Evolutionary conservation across 192 early-diverging fungal genomes (phyloP).

Genomic region (Cladochytrium replicatum): DNA sequence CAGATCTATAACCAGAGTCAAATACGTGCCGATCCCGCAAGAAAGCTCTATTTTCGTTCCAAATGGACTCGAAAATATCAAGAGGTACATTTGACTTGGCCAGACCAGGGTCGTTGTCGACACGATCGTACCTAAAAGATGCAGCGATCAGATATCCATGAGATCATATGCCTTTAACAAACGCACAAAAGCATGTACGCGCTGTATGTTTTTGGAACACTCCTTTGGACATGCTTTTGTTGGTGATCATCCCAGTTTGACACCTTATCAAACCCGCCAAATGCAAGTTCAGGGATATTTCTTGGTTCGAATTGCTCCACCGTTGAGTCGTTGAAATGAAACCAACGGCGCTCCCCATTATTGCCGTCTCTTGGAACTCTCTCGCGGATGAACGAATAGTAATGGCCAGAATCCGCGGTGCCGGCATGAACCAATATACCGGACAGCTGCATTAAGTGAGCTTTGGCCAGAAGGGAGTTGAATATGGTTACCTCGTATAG

Average conservation of each 20-base stretch:
- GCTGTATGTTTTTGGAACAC: constrained; percentile 37
- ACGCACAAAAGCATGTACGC: constrained; percentile 45
- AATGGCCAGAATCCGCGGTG: constrained; percentile 47
- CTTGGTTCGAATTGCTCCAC: constrained; percentile 39
- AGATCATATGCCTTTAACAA: not conserved
- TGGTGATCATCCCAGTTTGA: constrained; percentile 23
- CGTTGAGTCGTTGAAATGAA: constrained; percentile 45
- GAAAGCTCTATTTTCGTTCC: not conserved
- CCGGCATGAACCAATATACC: constrained; percentile 54
- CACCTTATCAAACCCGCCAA: constrained; percentile 33
- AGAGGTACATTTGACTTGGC: not conserved
- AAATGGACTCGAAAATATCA: not conserved
- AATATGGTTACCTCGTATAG: no score
- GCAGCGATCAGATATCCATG: not conserved
- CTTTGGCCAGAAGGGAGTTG: no score
- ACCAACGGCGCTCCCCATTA: constrained; percentile 20
- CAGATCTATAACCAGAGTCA: not conserved
- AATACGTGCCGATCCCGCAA: not conserved
- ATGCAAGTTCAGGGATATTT: constrained; percentile 31
- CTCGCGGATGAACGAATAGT: constrained; percentile 46
- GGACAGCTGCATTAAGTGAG: no score
- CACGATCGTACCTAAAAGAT: not conserved
- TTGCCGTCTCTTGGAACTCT: no score
- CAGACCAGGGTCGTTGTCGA: not conserved
- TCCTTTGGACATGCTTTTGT: constrained; percentile 23